Base-by-base conservation (phyloP, 2,329 filamentous ascomycete species). In the Aspergillus brunneoviolaceus region DNA sequence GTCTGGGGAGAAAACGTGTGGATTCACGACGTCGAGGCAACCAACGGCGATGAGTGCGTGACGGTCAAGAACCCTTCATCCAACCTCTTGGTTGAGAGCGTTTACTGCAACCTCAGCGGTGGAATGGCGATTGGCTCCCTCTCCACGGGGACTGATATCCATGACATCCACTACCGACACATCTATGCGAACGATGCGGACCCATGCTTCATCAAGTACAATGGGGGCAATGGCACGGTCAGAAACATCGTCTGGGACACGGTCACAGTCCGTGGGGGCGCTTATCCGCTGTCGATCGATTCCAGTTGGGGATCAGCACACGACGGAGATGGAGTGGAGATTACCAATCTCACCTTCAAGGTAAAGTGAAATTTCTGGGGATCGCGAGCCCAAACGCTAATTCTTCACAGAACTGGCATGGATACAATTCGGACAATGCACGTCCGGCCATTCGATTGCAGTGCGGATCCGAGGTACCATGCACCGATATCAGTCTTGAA, bases 1-100 rank as follows among this genome's bases (percentile, higher is more conserved):
- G 50, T 68, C n/a, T 67, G 65, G 64, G 65, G 65, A 7, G 60
- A 66, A 35, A 61, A 67, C 29, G 51, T 67, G 9, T 66, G 64
- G 64, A 56, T 67, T 5, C 64, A 66, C 35, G 65, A 67, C 55
- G 58, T 67, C 10, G 65, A 66, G 49, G 64, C 65, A 19, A 65
- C 66, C 1, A 50, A 68, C 9, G 67, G 67, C 12, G 61, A 66
- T 58, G 59, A 59, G 29, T 67, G 64, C 47, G 65, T 66, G 21
- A 50, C 55, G 1, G 55, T 57, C 12, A 57, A 57, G 25, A 39
- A 35, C 21, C 51, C 33, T 5, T 7, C 51, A 9, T 27, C 23
- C 35, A 27, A 45, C 10, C 11, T 45, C 23, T 14, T 54, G 11
- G 47, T 54, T 21, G 51, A 54, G 51, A 19, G 29, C 14, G 16